Conservation (phyloP, 1,284 basidiomycete species). For the Macrocybe sp. region DNA sequence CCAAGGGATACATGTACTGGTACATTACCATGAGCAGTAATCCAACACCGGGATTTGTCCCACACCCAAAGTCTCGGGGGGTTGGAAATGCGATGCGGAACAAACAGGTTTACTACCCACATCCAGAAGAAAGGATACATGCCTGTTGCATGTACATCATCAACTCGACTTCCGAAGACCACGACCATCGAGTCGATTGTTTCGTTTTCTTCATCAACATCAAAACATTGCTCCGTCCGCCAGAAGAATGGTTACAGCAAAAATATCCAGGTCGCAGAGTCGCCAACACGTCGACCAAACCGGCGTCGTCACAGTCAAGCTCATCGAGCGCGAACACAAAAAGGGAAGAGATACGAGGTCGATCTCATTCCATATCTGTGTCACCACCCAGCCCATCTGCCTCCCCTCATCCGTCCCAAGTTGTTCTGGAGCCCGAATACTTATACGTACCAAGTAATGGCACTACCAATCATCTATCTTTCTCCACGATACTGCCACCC, state of each 20-base stretch:
- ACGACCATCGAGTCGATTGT: slow-evolving; percentile 31
- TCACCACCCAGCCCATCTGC: not conserved
- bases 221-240: slow-evolving; percentile 36
- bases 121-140: slow-evolving; percentile 40
- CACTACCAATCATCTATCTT: not conserved
- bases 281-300: too few relatives aligned
- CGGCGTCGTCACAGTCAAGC: too few relatives aligned
- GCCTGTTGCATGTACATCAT: slow-evolving; percentile 42
- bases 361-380: not conserved
- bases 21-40: slow-evolving; percentile 46
- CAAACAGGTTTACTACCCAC: slow-evolving; percentile 36
- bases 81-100: not conserved
- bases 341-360: not conserved
- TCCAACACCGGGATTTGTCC: slow-evolving; percentile 34
- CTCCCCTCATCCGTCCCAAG: slow-evolving; percentile 1
- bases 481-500: slow-evolving; percentile 2
- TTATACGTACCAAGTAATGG: too few relatives aligned
- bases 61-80: slow-evolving; percentile 10
- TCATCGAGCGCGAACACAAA: too few relatives aligned
- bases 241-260: slow-evolving; percentile 23
- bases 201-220: slow-evolving; percentile 47
- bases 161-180: slow-evolving; percentile 27
- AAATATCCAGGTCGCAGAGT: too few relatives aligned
- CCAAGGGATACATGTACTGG: slow-evolving; percentile 39
- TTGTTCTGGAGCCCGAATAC: not conserved